phyloP scores from a whole-genome alignment of 139 green algal genomes.

The Volvox africanus region DNA sequence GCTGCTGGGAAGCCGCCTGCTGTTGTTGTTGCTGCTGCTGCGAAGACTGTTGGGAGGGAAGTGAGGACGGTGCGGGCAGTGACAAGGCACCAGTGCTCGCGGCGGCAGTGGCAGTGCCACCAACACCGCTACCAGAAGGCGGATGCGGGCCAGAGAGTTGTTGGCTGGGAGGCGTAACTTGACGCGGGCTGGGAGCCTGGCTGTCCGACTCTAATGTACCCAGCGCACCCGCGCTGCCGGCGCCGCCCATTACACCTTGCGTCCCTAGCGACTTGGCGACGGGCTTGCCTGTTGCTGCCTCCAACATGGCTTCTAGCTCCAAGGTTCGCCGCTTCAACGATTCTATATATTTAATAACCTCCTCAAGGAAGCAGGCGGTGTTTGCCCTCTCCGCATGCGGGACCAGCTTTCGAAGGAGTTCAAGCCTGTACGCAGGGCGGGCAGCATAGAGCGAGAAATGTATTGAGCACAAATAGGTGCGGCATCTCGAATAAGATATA shows the following conservation, averaged over 20 bases:
- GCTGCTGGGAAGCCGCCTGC: not conserved
- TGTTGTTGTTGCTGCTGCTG: conserved; percentile 50
- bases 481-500: too few species aligned
- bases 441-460: too few species aligned
- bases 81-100: not conserved
- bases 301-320: conserved; percentile 54
- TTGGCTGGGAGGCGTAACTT: not conserved
- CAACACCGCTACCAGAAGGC: not conserved
- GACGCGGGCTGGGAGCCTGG: not conserved
- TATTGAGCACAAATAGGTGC: not conserved
- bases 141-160: not conserved
- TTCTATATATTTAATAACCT: conserved; percentile 85
- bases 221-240: not conserved
- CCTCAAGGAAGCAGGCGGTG: conserved; percentile 86
- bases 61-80: not conserved
- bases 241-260: not conserved
- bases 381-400: conserved; percentile 88
- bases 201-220: not conserved
- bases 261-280: not conserved
- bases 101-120: not conserved
- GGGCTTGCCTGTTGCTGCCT: not conserved
- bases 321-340: conserved; percentile 58
- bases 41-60: not conserved
- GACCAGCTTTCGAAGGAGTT: conserved; percentile 79
- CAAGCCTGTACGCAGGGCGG: conserved; percentile 62